phyloP scores from a whole-genome alignment of 768 basidiomycete species.

The Lactarius hengduanensis region DNA sequence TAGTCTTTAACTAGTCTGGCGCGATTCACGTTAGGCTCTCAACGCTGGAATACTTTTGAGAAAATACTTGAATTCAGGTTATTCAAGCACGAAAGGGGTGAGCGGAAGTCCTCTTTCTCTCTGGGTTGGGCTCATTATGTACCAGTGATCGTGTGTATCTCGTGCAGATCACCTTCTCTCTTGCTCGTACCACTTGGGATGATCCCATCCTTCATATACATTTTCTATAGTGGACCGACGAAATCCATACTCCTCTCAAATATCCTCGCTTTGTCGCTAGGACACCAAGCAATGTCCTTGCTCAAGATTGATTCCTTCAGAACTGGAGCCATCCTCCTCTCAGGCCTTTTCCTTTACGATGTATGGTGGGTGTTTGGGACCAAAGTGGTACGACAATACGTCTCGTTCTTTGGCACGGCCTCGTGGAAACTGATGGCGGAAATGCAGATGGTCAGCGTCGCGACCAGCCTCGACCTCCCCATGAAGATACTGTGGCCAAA shows the following conservation, averaged over 20 bases:
- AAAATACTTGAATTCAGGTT: constrained; percentile 27
- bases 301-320: constrained; percentile 86
- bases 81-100: constrained; percentile 50
- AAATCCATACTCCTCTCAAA: constrained; percentile 77
- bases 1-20: constrained; percentile 55
- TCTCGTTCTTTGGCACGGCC: neutral
- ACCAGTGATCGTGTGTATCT: constrained; percentile 41
- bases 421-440: neutral
- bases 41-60: constrained; percentile 47
- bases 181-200: constrained; percentile 57
- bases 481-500: constrained; percentile 93
- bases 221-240: constrained; percentile 39
- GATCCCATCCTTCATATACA: constrained; percentile 65
- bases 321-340: constrained; percentile 80
- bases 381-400: constrained; percentile 61
- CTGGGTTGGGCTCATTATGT: constrained; percentile 22
- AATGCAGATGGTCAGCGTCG: constrained; percentile 87
- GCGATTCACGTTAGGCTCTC: constrained; percentile 48
- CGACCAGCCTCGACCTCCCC: constrained; percentile 84
- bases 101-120: constrained; percentile 18
- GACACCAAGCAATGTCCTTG: constrained; percentile 73
- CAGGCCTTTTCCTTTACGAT: constrained; percentile 89
- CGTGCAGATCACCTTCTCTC: constrained; percentile 58
- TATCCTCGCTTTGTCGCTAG: constrained; percentile 70
- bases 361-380: constrained; percentile 95